Evolutionary conservation across 768 basidiomycete genomes (phyloP).

Genomic region (Tricholoma flavovirens): DNA sequence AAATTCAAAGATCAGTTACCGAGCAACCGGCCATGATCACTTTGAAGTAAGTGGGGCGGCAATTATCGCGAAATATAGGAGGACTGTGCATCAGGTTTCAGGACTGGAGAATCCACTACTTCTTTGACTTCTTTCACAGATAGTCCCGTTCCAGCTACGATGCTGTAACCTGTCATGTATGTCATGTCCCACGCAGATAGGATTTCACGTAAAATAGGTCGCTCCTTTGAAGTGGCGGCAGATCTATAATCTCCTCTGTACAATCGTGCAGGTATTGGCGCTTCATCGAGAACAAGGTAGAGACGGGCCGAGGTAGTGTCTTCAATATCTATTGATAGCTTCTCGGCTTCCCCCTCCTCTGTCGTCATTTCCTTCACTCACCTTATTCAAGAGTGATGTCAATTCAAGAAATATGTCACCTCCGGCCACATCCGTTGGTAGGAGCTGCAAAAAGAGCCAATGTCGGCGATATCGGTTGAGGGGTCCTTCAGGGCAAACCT

Average conservation of each 20-base stretch:
- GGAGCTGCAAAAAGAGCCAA: neutral
- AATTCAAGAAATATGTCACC: neutral
- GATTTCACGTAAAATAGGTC: neutral
- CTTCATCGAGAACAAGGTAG: constrained; percentile 1
- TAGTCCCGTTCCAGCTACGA: neutral
- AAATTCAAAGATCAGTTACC: too few species aligned
- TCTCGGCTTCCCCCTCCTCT: neutral
- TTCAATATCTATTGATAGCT: neutral
- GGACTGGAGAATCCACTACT: neutral
- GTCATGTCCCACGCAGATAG: neutral
- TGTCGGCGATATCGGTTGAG: neutral
- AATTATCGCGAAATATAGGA: neutral
- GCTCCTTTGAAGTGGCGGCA: neutral
- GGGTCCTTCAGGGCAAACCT: neutral
- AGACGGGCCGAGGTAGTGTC: neutral
- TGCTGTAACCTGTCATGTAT: neutral
- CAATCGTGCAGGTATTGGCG: neutral
- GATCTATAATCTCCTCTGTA: neutral
- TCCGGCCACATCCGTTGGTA: neutral
- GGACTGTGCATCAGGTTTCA: neutral
- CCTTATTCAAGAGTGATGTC: neutral
- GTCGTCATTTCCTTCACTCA: neutral
- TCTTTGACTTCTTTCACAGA: neutral
- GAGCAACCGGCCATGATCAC: neutral
- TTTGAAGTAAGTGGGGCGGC: neutral